These are phyloP conservation scores for Chrysanthemum makinoi DNA, from an alignment of 129 eudicot species.

Conservation along the genomic window DNA sequence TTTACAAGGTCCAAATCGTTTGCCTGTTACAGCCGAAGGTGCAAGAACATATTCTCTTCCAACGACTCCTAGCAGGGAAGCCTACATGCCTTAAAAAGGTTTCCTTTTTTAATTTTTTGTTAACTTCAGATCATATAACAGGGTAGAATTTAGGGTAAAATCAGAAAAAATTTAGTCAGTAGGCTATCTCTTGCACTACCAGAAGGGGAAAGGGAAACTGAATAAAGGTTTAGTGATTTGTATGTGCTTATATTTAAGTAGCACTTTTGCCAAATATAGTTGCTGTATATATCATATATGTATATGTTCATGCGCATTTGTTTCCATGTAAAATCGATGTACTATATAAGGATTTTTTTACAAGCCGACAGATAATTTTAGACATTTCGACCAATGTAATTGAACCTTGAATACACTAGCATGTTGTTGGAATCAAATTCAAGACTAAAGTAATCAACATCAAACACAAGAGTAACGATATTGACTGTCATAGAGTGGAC, in stretches of 20 bases:
- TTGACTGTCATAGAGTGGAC: not conserved
- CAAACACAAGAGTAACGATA: not conserved
- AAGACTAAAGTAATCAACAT: not conserved
- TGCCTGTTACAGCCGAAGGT: conserved; percentile 18
- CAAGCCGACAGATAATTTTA: not conserved
- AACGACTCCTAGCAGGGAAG: conserved; percentile 26
- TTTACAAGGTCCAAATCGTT: conserved; percentile 6
- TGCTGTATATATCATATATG: conserved; percentile 11
- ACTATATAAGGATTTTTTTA: conserved; percentile 3
- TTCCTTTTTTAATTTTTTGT: not conserved
- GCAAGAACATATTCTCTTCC: conserved; percentile 37
- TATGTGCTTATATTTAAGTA: conserved; percentile 34
- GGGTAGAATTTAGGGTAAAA: conserved; percentile 16
- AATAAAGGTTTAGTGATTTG: conserved; percentile 11
- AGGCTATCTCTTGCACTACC: conserved; percentile 14
- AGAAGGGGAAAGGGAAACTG: not conserved
- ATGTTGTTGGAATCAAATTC: not conserved
- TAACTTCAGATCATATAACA: conserved; percentile 1
- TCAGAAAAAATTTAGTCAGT: not conserved
- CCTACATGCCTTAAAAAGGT: conserved; percentile 2
- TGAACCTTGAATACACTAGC: not conserved
- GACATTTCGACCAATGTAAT: not conserved
- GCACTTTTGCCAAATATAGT: conserved; percentile 14
- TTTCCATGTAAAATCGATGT: conserved; percentile 17
- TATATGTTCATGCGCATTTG: conserved; percentile 4